A percentile compares a stretch with the other conserved stretches of the same genome.
Conservation (phyloP, 768 basidiomycete species). For the Leccinum uliginosum region DNA sequence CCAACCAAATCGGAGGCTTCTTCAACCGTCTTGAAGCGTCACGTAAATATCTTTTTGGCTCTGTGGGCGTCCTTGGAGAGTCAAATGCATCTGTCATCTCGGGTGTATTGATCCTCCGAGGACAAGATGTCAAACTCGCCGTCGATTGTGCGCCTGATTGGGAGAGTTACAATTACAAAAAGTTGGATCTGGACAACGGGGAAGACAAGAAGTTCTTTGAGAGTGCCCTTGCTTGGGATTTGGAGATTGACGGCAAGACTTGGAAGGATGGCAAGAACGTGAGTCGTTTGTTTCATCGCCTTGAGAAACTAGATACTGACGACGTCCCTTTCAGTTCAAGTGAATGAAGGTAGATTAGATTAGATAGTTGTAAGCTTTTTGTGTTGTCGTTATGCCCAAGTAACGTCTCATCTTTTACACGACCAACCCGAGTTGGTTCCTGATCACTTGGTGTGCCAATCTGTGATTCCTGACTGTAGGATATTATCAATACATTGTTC, state of each 20-base stretch:
- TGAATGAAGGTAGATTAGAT: constrained; percentile 10
- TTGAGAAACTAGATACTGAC: neutral
- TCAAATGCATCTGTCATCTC: constrained; percentile 74
- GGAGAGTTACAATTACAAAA: constrained; percentile 82
- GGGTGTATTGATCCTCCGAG: constrained; percentile 81
- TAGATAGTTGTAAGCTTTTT: constrained; percentile 24
- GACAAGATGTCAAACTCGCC: constrained; percentile 64
- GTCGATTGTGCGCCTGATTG: constrained; percentile 85
- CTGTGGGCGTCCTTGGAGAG: constrained; percentile 84
- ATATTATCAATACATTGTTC: rapidly evolving
- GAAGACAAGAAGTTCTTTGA: constrained; percentile 90
- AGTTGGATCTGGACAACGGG: constrained; percentile 67
- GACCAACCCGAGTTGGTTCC: neutral
- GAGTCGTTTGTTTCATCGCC: constrained; percentile 33
- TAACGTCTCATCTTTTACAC: constrained; percentile 1
- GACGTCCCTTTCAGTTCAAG: constrained; percentile 19
- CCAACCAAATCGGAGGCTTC: constrained; percentile 91
- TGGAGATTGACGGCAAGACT: constrained; percentile 81
- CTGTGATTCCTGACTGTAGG: no score
- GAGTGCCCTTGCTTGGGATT: constrained; percentile 90
- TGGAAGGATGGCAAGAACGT: constrained; percentile 92
- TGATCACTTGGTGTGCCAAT: neutral
- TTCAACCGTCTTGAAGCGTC: constrained; percentile 98
- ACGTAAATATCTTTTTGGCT: constrained; percentile 94
- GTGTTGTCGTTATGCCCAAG: constrained; percentile 4